Conservation (phyloP, 2,329 filamentous ascomycete genomes). For the Curvularia spicifera region DNA sequence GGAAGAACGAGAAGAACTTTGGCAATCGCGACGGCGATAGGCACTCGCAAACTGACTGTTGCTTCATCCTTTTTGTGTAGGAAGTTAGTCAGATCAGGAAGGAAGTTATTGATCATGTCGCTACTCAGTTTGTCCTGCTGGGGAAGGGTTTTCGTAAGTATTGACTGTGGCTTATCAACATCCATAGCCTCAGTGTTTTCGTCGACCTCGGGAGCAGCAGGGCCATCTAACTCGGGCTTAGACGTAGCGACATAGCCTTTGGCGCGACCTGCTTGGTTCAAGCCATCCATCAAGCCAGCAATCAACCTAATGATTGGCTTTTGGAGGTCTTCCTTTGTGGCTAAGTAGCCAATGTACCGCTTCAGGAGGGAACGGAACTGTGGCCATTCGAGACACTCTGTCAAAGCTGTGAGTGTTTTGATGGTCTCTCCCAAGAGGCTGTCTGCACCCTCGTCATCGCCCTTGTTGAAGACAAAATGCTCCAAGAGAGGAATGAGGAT, state of each 20-base stretch:
- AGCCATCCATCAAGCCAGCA: conserved; percentile 78
- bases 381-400: conserved; percentile 82
- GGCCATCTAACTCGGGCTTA: conserved; percentile 48
- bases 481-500: conserved; percentile 92
- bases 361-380: conserved; percentile 86
- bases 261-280: conserved; percentile 61
- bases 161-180: conserved; percentile 30
- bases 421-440: conserved; percentile 87
- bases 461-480: conserved; percentile 87
- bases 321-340: conserved; percentile 79
- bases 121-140: conserved; percentile 69
- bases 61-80: conserved; percentile 94
- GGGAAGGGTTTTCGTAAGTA: conserved; percentile 70
- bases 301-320: conserved; percentile 86
- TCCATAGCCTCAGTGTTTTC: conserved; percentile 34
- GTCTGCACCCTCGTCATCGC: conserved; percentile 77
- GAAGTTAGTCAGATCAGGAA: conserved; percentile 81
- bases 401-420: conserved; percentile 76
- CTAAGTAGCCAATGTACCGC: conserved; percentile 82
- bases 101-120: conserved; percentile 75
- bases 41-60: conserved; percentile 89
- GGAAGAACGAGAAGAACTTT: conserved; percentile 86
- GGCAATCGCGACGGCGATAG: conserved; percentile 85
- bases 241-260: conserved; percentile 41
- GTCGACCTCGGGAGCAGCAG: conserved; percentile 43